Percentiles rank a stretch among this genome's conserved stretches.
Conservation (phyloP, 2,329 filamentous ascomycete species). For the Venturia pyrina region DNA sequence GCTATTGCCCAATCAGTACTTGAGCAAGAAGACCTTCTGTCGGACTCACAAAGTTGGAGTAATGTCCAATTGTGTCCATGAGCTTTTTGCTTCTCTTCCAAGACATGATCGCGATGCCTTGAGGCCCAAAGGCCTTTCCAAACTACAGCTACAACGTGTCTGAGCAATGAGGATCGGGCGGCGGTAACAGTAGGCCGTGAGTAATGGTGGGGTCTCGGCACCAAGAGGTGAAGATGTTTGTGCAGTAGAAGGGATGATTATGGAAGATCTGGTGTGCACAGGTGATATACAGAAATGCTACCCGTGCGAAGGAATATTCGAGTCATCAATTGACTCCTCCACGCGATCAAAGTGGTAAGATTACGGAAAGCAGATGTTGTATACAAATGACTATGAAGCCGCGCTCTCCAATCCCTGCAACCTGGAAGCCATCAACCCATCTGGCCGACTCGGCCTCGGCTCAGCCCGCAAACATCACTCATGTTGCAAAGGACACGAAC, state of each 20-base stretch:
- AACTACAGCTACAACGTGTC: neutral
- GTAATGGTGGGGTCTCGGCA: neutral
- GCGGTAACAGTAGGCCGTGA: neutral
- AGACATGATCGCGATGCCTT: slow-evolving; percentile 52
- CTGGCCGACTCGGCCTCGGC: neutral
- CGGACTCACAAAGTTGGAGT: slow-evolving; percentile 13
- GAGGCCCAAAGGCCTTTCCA: slow-evolving; percentile 7
- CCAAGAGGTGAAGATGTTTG: neutral
- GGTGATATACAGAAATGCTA: neutral
- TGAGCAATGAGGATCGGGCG: neutral
- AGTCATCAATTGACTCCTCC: neutral
- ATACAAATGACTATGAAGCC: neutral
- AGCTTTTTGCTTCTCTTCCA: slow-evolving; percentile 85
- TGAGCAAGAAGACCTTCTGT: slow-evolving; percentile 15
- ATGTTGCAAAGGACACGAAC: no score
- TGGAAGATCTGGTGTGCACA: neutral
- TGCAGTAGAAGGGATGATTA: neutral
- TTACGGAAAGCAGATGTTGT: neutral
- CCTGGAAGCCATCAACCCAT: neutral
- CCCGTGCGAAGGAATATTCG: neutral
- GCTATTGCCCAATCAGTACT: slow-evolving; percentile 26
- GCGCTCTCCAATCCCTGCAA: neutral
- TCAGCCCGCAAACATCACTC: no score
- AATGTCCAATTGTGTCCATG: slow-evolving; percentile 74
- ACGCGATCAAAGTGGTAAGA: neutral